phyloP scores from a whole-genome alignment of 257 asterid genomes.

The Lantana camara region DNA sequence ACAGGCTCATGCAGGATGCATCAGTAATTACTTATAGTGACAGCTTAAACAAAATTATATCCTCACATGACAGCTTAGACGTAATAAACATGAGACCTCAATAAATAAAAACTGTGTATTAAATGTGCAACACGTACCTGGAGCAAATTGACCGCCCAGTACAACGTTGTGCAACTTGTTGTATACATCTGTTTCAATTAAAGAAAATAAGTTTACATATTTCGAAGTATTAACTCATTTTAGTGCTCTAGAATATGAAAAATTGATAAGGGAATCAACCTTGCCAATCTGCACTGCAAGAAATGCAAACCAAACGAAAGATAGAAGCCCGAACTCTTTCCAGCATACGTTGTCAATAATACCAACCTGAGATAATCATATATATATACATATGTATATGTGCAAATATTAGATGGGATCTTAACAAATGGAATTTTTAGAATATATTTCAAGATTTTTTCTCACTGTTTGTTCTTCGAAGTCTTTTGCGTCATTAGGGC shows the following conservation, averaged over 20 bases:
- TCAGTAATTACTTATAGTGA: too few relatives aligned
- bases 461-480: conserved; percentile 61
- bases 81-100: too few relatives aligned
- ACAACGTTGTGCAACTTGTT: conserved; percentile 60
- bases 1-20: too few relatives aligned
- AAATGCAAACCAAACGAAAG: conserved; percentile 82
- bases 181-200: conserved; percentile 60
- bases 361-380: conserved; percentile 69
- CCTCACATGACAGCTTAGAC: too few relatives aligned
- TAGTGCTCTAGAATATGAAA: not conserved
- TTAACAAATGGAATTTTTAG: too few relatives aligned
- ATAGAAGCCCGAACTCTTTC: conserved; percentile 90
- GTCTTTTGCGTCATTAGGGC: conserved; percentile 53
- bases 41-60: too few relatives aligned
- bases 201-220: conserved; percentile 22
- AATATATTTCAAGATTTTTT: too few relatives aligned
- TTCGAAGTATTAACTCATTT: not conserved
- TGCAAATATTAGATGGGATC: too few relatives aligned
- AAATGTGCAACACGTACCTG: conserved; percentile 56
- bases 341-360: conserved; percentile 81
- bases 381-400: too few relatives aligned
- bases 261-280: conserved; percentile 44
- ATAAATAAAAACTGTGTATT: not conserved
- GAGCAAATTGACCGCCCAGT: conserved; percentile 89
- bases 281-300: conserved; percentile 76